phyloP scores from a whole-genome alignment of 805 yeast genomes.

The Hermanozyma aechmeae region DNA sequence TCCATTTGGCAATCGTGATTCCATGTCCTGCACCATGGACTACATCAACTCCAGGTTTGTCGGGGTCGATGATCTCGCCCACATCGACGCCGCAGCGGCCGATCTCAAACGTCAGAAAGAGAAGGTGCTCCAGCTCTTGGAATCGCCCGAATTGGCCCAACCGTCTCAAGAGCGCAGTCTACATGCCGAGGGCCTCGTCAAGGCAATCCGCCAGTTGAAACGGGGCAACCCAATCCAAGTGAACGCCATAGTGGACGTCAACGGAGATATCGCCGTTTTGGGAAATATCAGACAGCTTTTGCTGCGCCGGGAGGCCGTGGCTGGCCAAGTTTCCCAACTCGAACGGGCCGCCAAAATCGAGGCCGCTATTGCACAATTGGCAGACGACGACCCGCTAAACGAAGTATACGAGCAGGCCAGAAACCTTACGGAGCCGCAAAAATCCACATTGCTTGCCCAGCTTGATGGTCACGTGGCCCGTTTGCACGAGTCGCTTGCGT shows the following conservation, averaged over 20 bases:
- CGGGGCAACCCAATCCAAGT: not conserved
- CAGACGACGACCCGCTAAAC: not conserved
- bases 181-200: not conserved
- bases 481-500: too few species aligned
- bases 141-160: too few species aligned
- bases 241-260: not conserved
- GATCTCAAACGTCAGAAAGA: too few species aligned
- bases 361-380: not conserved
- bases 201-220: not conserved
- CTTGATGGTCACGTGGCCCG: too few species aligned
- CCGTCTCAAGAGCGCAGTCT: too few species aligned
- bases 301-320: not conserved
- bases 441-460: too few species aligned
- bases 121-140: too few species aligned
- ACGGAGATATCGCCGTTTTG: not conserved
- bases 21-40: too few species aligned
- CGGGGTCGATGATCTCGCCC: slow-evolving; percentile 23
- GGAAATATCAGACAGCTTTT: not conserved
- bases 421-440: too few species aligned
- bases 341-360: slow-evolving; percentile 2
- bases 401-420: too few species aligned
- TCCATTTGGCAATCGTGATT: too few species aligned
- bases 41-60: slow-evolving; percentile 26
- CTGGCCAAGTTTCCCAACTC: not conserved
- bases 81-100: slow-evolving; percentile 17